Base-by-base conservation (phyloP, 176 grass and related monocot species). In the Ampelocalamus luodianensis region DNA sequence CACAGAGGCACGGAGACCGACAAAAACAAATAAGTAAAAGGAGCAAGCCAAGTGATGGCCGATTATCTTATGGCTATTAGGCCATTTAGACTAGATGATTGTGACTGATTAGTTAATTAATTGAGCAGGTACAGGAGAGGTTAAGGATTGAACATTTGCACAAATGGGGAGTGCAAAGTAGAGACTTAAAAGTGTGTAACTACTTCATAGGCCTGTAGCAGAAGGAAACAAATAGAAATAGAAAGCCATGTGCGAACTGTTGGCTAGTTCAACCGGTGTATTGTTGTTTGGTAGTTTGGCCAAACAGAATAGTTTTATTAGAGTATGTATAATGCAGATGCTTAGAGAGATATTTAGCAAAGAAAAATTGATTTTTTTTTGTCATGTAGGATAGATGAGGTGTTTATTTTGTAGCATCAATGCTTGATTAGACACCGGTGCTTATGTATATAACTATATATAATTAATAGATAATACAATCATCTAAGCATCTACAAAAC, bases 31-130 rank as follows among this genome's bases (percentile, higher is more conserved):
- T 42, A n/a, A n/a, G n/a, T 29, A 20, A 77, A 54, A 61, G 83
- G 43, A 53, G 53, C 17, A 56, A 70, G 42, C 1, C 20, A 10
- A 42, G 59, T 17, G 43, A 74, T 24, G 74, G 13, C 20, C 1
- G 79, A 90, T 79, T 90, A 87, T 65, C n/a, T 78, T 87, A 83
- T 66, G 88, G 66, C 45, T 78, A 70, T 77, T 17, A 3, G 18
- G 1, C 53, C 3, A 10, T 60, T 49, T 16, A 50, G 48, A 50
- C 50, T 51, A 34, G 71, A 59, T 39, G 27, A 48, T 58, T 39
- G 60, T 37, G 39, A 46, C 53, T 27, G 66, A 22, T 65, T 45
- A 49, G n/a, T 56, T n/a, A 61, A 66, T 14, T 39, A 40, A 40
- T 64, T 24, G 16, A 45, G 72, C 22, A 24, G 83, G 65, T 89